phyloP scores from a whole-genome alignment of 495 filamentous ascomycete species.

The Opeltia flavorubescens region DNA sequence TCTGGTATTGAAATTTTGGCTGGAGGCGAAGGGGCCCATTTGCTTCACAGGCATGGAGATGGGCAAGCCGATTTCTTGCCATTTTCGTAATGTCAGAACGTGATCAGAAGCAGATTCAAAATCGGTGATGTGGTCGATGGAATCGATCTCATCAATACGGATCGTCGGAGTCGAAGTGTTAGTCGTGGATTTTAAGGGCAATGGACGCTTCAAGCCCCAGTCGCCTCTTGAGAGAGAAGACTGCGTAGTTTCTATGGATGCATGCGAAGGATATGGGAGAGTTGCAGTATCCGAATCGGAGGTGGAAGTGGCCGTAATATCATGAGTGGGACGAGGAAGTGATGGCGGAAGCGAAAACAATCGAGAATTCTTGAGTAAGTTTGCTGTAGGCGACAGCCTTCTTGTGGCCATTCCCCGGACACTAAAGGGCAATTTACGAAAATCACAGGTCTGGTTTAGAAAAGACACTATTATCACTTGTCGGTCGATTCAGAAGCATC shows the following conservation, averaged over 20 bases:
- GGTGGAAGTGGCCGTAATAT: constrained; percentile 27
- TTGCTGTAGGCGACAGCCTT: constrained; percentile 45
- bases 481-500: too few relatives aligned
- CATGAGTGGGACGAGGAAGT: constrained; percentile 30
- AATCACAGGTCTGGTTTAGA: too few relatives aligned
- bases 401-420: constrained; percentile 29
- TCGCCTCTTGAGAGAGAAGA: constrained; percentile 68
- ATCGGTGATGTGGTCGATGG: constrained; percentile 81
- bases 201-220: constrained; percentile 84
- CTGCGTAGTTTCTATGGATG: constrained; percentile 66
- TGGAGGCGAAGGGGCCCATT: constrained; percentile 16
- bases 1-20: constrained; percentile 13
- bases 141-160: constrained; percentile 61
- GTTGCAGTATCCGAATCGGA: constrained; percentile 53
- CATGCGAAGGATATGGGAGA: constrained; percentile 62
- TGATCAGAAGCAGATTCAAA: constrained; percentile 77
- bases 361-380: constrained; percentile 48
- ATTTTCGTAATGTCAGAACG: constrained; percentile 69
- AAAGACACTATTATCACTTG: too few relatives aligned
- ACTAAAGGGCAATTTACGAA: background rate
- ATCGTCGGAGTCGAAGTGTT: constrained; percentile 57
- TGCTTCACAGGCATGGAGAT: constrained; percentile 35
- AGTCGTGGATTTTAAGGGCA: constrained; percentile 58
- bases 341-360: constrained; percentile 50
- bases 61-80: constrained; percentile 63